phyloP scores from a whole-genome alignment of 371 early-diverging fungal genomes.

The Dichotomocladium elegans region DNA sequence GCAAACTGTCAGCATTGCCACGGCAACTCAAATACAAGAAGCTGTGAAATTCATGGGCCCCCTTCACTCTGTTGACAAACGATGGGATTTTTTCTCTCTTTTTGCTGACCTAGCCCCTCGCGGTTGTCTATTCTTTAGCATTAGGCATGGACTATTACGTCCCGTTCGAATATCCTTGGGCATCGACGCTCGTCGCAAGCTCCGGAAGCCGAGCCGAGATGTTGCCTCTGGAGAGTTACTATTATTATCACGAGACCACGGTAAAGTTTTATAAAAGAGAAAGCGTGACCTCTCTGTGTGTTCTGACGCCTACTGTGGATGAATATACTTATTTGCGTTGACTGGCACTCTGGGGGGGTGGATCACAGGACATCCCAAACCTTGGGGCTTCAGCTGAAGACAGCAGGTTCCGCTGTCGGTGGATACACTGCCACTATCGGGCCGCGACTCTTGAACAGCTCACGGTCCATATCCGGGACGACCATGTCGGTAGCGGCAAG shows the following conservation, averaged over 20 bases:
- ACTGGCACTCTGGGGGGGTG: not conserved
- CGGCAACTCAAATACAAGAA: too few relatives aligned
- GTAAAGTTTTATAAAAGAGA: too few relatives aligned
- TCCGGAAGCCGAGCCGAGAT: not conserved
- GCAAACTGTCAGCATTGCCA: too few relatives aligned
- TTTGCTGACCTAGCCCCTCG: too few relatives aligned
- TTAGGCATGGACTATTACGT: too few relatives aligned
- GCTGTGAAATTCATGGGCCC: too few relatives aligned
- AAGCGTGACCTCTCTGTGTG: too few relatives aligned
- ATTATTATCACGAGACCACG: not conserved
- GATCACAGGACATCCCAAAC: slow-evolving; percentile 1
- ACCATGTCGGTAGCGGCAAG: slow-evolving; percentile 22
- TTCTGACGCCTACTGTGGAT: too few relatives aligned
- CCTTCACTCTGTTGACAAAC: too few relatives aligned
- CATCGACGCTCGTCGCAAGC: not conserved
- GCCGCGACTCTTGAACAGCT: slow-evolving; percentile 12
- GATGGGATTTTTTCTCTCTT: too few relatives aligned
- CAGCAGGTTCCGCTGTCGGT: slow-evolving; percentile 9
- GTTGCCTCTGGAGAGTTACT: not conserved
- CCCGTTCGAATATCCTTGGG: too few relatives aligned
- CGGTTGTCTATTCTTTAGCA: too few relatives aligned
- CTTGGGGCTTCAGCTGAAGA: slow-evolving; percentile 3
- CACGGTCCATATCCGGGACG: slow-evolving; percentile 16
- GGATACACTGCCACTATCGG: slow-evolving; percentile 4
- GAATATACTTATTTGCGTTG: not conserved